phyloP scores from a whole-genome alignment of 2,329 filamentous ascomycete genomes.

The Neoarthrinium moseri region DNA sequence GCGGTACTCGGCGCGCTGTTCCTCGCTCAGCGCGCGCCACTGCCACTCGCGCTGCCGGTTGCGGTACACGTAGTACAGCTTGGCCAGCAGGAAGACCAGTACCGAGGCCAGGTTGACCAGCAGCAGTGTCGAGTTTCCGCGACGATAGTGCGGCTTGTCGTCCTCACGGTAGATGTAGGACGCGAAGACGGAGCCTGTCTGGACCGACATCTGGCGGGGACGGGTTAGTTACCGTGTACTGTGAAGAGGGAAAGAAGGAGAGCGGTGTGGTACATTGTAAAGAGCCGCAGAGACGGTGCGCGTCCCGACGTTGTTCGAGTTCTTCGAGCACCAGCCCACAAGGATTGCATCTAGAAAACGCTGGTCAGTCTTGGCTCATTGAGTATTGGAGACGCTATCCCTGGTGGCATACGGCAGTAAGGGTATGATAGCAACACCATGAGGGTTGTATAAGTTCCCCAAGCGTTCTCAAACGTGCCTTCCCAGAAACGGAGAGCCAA shows the following conservation, averaged over 20 bases:
- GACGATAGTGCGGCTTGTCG: slow-evolving; percentile 53
- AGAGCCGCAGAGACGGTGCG: slow-evolving; percentile 57
- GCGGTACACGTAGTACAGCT: slow-evolving; percentile 50
- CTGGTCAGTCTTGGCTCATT: background rate
- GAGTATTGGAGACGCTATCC: too few relatives aligned
- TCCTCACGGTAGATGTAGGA: slow-evolving; percentile 50
- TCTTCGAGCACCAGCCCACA: slow-evolving; percentile 57
- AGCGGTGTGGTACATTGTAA: slow-evolving; percentile 46
- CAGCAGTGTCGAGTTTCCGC: slow-evolving; percentile 54
- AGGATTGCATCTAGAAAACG: slow-evolving; percentile 48
- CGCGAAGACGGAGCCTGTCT: slow-evolving; percentile 31
- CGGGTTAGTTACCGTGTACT: background rate
- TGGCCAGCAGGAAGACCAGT: slow-evolving; percentile 46
- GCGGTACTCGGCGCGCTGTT: slow-evolving; percentile 48
- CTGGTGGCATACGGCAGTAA: slow-evolving; percentile 43
- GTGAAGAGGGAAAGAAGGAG: background rate
- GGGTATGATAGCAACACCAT: slow-evolving; percentile 51
- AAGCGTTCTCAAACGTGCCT: slow-evolving; percentile 38
- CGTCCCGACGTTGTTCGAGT: slow-evolving; percentile 58
- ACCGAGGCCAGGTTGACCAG: slow-evolving; percentile 49
- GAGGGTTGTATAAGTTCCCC: slow-evolving; percentile 50
- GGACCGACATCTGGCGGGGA: slow-evolving; percentile 36
- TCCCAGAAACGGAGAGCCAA: slow-evolving; percentile 48
- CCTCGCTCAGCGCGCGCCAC: slow-evolving; percentile 47
- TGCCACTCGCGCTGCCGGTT: slow-evolving; percentile 44